Conservation (phyloP, 1,284 basidiomycete genomes). For the Cutaneotrichosporon daszewskae region DNA sequence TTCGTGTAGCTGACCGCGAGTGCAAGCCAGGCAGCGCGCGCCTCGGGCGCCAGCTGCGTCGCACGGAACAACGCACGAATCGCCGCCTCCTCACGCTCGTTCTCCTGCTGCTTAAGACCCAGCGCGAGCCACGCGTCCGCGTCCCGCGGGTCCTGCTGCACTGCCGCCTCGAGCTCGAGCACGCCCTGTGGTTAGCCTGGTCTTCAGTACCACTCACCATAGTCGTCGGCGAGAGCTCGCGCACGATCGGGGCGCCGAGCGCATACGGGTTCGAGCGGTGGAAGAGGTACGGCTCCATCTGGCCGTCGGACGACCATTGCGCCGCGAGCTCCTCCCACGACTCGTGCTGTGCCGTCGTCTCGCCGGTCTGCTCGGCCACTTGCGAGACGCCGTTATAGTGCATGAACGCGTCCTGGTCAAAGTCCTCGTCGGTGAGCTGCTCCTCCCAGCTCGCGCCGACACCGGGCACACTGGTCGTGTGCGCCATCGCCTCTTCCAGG, state of each 20-base stretch:
- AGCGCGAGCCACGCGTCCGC: slow-evolving; percentile 82
- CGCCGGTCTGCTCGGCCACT: slow-evolving; percentile 19
- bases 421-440: slow-evolving; percentile 26
- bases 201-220: slow-evolving; percentile 22
- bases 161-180: slow-evolving; percentile 82
- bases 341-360: slow-evolving; percentile 7
- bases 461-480: slow-evolving; percentile 36
- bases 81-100: slow-evolving; percentile 89
- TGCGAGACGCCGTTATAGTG: slow-evolving; percentile 28
- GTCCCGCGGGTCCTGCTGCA: slow-evolving; percentile 69
- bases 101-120: slow-evolving; percentile 96
- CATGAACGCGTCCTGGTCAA: slow-evolving; percentile 36
- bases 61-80: slow-evolving; percentile 78
- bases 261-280: slow-evolving; percentile 73
- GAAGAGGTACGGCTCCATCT: slow-evolving; percentile 60
- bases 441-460: slow-evolving; percentile 44
- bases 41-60: slow-evolving; percentile 69
- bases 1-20: slow-evolving; percentile 90
- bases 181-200: slow-evolving; percentile 57
- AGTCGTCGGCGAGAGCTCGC: slow-evolving; percentile 30
- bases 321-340: slow-evolving; percentile 63
- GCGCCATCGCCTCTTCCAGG: slow-evolving; percentile 50
- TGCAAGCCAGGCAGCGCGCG: slow-evolving; percentile 81
- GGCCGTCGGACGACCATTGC: slow-evolving; percentile 70
- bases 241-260: slow-evolving; percentile 54